A percentile compares a stretch with the other conserved stretches of the same genome.
Conservation (phyloP, 306 rosid genomes). For the Amphicarpaea edgeworthii region DNA sequence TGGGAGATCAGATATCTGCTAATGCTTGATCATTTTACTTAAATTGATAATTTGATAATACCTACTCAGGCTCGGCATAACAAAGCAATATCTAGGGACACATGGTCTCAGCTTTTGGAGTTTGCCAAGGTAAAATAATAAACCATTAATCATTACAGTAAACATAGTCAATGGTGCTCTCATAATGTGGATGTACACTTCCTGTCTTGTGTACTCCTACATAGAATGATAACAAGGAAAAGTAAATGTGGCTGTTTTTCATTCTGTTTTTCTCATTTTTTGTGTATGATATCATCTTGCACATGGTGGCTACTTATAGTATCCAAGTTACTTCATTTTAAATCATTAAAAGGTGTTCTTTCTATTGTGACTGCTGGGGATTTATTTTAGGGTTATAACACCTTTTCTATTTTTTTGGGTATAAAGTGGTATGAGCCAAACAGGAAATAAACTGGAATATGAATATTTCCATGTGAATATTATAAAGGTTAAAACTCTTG, state of each 20-base stretch:
- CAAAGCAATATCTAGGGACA: slow-evolving; percentile 96
- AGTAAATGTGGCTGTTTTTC: not conserved
- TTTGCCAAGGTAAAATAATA: slow-evolving; percentile 82
- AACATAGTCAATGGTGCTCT: not conserved
- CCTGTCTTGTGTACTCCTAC: not conserved
- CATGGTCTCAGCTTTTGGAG: slow-evolving; percentile 98
- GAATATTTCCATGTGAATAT: not conserved
- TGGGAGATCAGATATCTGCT: not conserved
- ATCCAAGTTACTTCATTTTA: not conserved
- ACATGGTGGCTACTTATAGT: not conserved
- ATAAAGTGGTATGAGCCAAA: not conserved
- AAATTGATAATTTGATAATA: slow-evolving; percentile 10
- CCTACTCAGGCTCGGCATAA: slow-evolving; percentile 86
- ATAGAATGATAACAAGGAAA: not conserved
- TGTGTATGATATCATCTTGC: slow-evolving; percentile 12
- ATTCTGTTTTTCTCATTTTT: not conserved
- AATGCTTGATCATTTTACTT: slow-evolving; percentile 18
- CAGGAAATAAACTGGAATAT: not conserved
- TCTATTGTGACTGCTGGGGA: not conserved
- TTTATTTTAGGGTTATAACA: not conserved
- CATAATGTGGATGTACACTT: not conserved
- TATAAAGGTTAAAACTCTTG: slow-evolving; percentile 7
- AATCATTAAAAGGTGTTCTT: not conserved
- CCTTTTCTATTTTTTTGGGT: not conserved
- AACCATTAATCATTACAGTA: slow-evolving; percentile 12